Conservation (phyloP, 1,284 basidiomycete species). For the Cryptococcus deneoformans region DNA sequence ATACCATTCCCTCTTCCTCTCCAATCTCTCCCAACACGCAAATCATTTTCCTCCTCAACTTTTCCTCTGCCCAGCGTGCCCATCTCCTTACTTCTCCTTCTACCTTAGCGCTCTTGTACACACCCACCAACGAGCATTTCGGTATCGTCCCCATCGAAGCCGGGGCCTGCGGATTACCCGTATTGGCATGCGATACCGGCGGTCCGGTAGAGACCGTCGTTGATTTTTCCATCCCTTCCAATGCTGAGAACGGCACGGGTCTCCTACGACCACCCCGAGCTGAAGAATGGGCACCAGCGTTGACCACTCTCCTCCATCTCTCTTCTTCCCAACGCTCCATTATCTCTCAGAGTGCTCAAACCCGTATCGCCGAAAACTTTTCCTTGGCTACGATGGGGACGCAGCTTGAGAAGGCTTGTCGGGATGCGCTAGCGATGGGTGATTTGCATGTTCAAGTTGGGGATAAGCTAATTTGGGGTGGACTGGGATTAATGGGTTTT, state of each 20-base stretch:
- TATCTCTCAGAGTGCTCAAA: conserved; percentile 58
- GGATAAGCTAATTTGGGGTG: conserved; percentile 36
- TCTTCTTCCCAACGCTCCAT: conserved; percentile 52
- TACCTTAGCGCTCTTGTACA: conserved; percentile 80
- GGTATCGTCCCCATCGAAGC: conserved; percentile 96
- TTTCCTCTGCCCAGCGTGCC: conserved; percentile 73
- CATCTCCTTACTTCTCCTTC: conserved; percentile 63
- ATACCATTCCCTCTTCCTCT: conserved; percentile 51
- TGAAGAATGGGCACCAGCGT: conserved; percentile 64
- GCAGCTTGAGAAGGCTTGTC: conserved; percentile 61
- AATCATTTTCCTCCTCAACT: conserved; percentile 81
- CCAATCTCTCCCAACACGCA: conserved; percentile 51
- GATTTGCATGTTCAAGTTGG: conserved; percentile 33
- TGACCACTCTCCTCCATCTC: conserved; percentile 62
- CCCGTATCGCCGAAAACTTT: conserved; percentile 60
- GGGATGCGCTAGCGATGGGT: conserved; percentile 51
- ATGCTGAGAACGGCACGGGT: conserved; percentile 58
- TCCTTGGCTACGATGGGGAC: conserved; percentile 64
- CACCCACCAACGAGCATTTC: conserved; percentile 94
- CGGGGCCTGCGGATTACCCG: conserved; percentile 87
- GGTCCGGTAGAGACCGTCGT: conserved; percentile 89
- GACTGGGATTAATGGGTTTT: conserved; percentile 19
- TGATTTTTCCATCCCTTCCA: conserved; percentile 46
- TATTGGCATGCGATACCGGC: conserved; percentile 83
- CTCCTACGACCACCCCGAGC: conserved; percentile 60